These are phyloP conservation scores for Colletotrichum zoysiae DNA, from an alignment of 2,329 filamentous ascomycete genomes.

Conservation along the genomic window DNA sequence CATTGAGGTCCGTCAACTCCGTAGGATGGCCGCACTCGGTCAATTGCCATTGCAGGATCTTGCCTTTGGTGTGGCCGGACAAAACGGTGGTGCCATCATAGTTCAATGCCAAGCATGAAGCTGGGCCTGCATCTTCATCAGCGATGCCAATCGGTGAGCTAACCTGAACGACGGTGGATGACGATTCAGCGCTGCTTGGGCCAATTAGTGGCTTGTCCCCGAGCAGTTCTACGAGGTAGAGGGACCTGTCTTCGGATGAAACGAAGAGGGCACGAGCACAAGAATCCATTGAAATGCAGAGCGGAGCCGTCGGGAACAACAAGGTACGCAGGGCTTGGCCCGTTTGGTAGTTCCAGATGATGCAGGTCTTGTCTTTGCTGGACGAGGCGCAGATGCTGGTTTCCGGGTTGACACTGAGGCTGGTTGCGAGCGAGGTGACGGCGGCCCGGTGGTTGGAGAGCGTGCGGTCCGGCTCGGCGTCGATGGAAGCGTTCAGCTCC, in stretches of 20 bases:
- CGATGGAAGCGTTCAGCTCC: conserved; percentile 65
- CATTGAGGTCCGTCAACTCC: conserved; percentile 79
- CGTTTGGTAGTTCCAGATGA: conserved; percentile 92
- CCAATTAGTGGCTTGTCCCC: conserved; percentile 68
- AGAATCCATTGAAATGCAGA: conserved; percentile 82
- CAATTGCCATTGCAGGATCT: conserved; percentile 84
- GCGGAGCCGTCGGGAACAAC: conserved; percentile 79
- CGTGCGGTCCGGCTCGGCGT: conserved; percentile 79
- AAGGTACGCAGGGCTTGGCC: conserved; percentile 84
- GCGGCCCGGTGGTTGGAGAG: conserved; percentile 82
- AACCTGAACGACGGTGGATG: conserved; percentile 69
- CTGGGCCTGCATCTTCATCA: conserved; percentile 74
- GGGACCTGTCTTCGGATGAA: conserved; percentile 81
- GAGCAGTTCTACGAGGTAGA: conserved; percentile 84
- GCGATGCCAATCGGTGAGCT: conserved; percentile 67
- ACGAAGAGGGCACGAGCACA: conserved; percentile 86
- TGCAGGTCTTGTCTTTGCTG: conserved; percentile 87
- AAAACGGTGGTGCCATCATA: conserved; percentile 86
- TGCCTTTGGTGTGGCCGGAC: conserved; percentile 85
- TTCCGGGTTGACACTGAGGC: conserved; percentile 74
- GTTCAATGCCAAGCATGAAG: conserved; percentile 77
- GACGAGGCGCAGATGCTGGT: conserved; percentile 88
- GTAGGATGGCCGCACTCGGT: conserved; percentile 76
- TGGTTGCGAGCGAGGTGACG: conserved; percentile 73
- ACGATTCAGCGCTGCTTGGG: conserved; percentile 63